Evolutionary conservation across 129 eudicot genomes (phyloP), one percentile per base, ranked within the genome.

Genomic region (Ambrosia trifida): DNA sequence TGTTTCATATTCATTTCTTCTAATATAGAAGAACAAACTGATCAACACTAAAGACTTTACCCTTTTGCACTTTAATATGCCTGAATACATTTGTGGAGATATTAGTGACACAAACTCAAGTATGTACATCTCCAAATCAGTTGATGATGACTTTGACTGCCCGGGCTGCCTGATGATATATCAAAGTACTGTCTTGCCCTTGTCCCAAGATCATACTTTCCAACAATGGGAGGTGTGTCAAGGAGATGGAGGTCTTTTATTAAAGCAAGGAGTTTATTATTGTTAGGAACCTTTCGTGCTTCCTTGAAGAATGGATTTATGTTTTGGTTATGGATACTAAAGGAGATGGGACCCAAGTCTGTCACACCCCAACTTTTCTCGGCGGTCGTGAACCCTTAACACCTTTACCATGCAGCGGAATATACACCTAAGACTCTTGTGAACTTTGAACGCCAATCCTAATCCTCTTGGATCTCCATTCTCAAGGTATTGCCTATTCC

Each of bases 161-260:
- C 98, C 17, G 98, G 98, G 78, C 80, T 93, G 75, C 95, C 96
- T 19, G 98, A 89, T 80, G 98, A 93, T 30, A 87, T 93, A 64
- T 89, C 96, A 67, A 89, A 87, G 71, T 63, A 87, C 73, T 93
- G 98, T 78, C 98, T 93, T 74, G 98, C 96, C 43, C 95, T 93
- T 43, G 96, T 87, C 52, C 98, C 98, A 11, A 88, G 98, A 6
- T 60, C 87, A 36, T 35, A 71, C 65, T 83, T 89, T 60, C 90
- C 96, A 7, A 77, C 73, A 18, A 93, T 93, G 95, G 98, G 91
- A 64, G 83, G 75, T 33, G 98, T 93, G 45, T 87, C 86, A 18
- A 89, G 82, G 81, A 67, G 72, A 46, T 93, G 98, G 98, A 87
- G 95, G 85, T 89, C 92, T 12, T 78, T 81, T 56, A 80, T 93